Evolutionary conservation across 805 yeast genomes (phyloP).

Genomic region (Torulaspora maleeae): DNA sequence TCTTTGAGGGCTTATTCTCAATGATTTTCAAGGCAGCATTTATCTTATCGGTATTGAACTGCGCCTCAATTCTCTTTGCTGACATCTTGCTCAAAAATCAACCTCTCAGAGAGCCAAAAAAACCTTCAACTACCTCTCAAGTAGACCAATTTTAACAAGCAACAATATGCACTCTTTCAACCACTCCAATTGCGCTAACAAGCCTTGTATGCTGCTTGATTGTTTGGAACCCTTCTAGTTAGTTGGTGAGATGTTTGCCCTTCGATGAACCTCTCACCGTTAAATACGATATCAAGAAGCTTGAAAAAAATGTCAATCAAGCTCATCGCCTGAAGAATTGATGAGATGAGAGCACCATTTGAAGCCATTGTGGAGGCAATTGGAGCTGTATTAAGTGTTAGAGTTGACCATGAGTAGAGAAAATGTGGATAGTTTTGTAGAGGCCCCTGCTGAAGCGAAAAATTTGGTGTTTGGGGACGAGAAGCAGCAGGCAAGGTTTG

Average conservation of each 20-base stretch:
- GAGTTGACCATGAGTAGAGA: conserved; percentile 7
- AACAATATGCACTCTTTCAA: no score
- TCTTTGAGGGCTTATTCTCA: conserved; percentile 39
- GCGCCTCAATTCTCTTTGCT: conserved; percentile 28
- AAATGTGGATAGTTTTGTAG: conserved; percentile 35
- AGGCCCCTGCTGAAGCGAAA: conserved; percentile 42
- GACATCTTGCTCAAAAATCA: not conserved
- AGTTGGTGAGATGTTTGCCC: no score
- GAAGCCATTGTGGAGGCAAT: not conserved
- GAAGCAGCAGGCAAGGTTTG: conserved; percentile 78
- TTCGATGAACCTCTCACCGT: no score
- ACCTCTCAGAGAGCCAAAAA: not conserved
- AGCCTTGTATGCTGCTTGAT: no score
- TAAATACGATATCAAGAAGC: not conserved
- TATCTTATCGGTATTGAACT: conserved; percentile 51
- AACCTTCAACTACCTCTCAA: not conserved
- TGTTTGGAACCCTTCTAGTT: no score
- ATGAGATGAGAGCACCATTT: not conserved
- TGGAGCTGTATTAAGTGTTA: not conserved
- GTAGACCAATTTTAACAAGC: not conserved
- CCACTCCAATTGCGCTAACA: no score
- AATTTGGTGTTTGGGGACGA: conserved; percentile 48
- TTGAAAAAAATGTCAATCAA: not conserved
- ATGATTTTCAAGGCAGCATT: conserved; percentile 63
- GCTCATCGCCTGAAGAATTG: conserved; percentile 13